Evolutionary conservation across 1,139 yeast genomes (phyloP).

Genomic region (Pichia sp.): DNA sequence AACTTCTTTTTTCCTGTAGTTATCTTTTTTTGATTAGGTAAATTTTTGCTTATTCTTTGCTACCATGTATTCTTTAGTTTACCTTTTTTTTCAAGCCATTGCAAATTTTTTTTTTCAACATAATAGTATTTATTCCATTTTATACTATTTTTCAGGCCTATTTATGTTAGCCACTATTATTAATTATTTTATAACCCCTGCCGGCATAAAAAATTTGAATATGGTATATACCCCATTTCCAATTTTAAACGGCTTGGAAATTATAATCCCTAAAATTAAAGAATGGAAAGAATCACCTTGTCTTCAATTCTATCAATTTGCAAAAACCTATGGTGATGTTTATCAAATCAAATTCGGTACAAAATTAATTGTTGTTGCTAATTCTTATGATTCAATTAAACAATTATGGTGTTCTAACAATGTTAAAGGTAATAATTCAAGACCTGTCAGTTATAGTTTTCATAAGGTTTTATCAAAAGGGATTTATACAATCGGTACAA

Average conservation of each 20-base stretch:
- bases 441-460: conserved; percentile 64
- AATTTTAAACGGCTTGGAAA: conserved; percentile 22
- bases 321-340: conserved; percentile 39
- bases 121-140: no score
- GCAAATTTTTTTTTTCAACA: no score
- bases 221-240: conserved; percentile 22
- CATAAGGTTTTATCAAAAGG: conserved; percentile 60
- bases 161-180: background rate
- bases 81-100: no score
- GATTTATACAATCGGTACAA: conserved; percentile 64
- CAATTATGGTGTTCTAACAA: conserved; percentile 48
- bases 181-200: conserved; percentile 13
- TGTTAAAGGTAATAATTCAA: conserved; percentile 52
- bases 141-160: no score
- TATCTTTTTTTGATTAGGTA: background rate
- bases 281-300: conserved; percentile 37
- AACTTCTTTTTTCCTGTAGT: no score
- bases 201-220: conserved; percentile 21
- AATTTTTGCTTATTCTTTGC: background rate
- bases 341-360: conserved; percentile 62
- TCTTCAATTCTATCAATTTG: conserved; percentile 44
- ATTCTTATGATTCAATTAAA: conserved; percentile 49
- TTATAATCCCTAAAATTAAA: conserved; percentile 24
- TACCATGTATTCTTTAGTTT: background rate
- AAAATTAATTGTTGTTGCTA: conserved; percentile 55